Evolutionary conservation across 2,329 filamentous ascomycete genomes (phyloP).

Genomic region (Sclerotinia trifoliorum): DNA sequence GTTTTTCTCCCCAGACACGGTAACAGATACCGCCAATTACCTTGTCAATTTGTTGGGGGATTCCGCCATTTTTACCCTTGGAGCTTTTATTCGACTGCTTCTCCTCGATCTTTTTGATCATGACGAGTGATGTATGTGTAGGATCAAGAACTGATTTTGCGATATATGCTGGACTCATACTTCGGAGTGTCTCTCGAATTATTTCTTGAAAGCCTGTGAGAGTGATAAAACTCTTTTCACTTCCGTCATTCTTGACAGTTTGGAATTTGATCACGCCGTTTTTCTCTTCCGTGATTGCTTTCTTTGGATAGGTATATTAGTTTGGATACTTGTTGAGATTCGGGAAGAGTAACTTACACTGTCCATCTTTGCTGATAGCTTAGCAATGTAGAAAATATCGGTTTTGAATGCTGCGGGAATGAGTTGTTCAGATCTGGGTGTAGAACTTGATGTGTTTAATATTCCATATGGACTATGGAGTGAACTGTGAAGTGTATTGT

Average conservation of each 20-base stretch:
- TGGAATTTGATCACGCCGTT: neutral
- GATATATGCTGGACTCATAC: neutral
- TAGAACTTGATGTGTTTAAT: neutral
- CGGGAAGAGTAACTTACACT: neutral
- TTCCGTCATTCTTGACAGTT: neutral
- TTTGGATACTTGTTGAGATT: neutral
- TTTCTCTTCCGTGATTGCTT: neutral
- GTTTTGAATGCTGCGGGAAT: neutral
- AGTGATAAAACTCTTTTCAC: neutral
- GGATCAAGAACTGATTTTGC: neutral
- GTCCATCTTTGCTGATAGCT: neutral
- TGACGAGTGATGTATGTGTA: neutral
- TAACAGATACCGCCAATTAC: conserved; percentile 1
- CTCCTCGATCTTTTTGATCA: neutral
- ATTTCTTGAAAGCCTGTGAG: conserved; percentile 2
- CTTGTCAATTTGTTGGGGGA: neutral
- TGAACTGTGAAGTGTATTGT: neutral
- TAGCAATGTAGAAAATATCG: neutral
- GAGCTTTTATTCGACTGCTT: too few species aligned
- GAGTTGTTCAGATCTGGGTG: neutral
- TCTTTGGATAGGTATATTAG: neutral
- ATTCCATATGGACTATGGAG: neutral
- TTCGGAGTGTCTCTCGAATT: neutral
- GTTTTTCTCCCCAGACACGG: neutral
- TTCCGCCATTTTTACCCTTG: too few species aligned